Evolutionary conservation across 2,329 filamentous ascomycete genomes (phyloP), one percentile per base, ranked within the genome.

Genomic region (Byssochlamys sp.): DNA sequence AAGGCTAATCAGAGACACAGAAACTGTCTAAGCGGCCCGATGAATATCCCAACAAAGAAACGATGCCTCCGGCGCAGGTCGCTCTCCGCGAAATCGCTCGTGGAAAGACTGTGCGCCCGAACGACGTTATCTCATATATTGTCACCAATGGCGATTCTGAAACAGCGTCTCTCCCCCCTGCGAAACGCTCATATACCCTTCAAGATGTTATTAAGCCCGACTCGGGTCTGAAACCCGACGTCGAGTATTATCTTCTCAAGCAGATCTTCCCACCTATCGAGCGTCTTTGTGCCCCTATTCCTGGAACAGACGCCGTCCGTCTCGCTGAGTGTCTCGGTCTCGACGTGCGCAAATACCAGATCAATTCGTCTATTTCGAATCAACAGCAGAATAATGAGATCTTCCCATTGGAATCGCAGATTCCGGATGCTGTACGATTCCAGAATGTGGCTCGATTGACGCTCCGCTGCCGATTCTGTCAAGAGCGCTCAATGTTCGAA

Each of bases 201-300:
- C 87, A 91, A 58, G 94, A 99, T 71, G 85, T 95, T 19, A 78
- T 89, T 59, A 95, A 94, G 68, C 69, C 84, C 14, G 88, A 89
- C 63, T 85, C 87, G 1, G 86, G 79, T 1, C 81, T 99, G 5
- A 82, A 87, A 58, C 90, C 91, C 1, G 94, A 99, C 68, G 83
- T 96, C n/a, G 94, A 99, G 70, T 97, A 91, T 83, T 99, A 99
- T 73, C 84, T 99, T 45, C 88, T 90, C 78, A 99, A 99, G 78
- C 94, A 99, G 74, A 96, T 99, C 59, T 90, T 99, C 75, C 94
- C 94, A 10, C 94, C 94, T 0, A 94, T 99, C 27, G 94, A 99
- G 77, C 90, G 94, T 81, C 85, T 99, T 25, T 99, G 94, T 71
- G 94, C 92, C 60, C 96, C 95, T 59, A 96, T 99, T 67, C 84